Base-by-base conservation (phyloP, 164 flowering plant genomes). In the Liquidambar formosana region DNA sequence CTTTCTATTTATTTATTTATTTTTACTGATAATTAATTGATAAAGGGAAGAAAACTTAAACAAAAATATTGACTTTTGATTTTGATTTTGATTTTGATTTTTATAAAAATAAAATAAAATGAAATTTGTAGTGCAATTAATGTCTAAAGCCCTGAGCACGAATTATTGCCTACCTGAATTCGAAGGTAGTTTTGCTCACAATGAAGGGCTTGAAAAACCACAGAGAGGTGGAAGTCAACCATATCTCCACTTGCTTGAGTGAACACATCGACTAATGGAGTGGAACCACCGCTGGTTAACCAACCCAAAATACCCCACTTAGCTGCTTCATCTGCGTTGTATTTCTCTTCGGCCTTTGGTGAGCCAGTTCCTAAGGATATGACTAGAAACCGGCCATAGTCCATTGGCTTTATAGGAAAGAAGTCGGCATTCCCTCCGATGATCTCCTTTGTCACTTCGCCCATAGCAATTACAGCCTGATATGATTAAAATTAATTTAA, bases 281-380 rank as follows among this genome's bases (percentile, higher is more conserved):
- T 67, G 8, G 79, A 71, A 11, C 79, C 75, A 1, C 58, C 65
- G 15, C 44, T 23, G 19, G 28, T 6, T 8, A 83, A 21, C 86
- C 84, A 83, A 0, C 68, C 68, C 21, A 80, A 33, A 6, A 67
- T 10, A 0, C 84, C 86, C 80, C 84, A 83, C 45, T 75, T 80
- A 5, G 84, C 75, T 23, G 79, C 73, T 18, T 11, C 18, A 12
- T 51, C 5, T 0, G 86, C 78, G 46, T 21, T 28, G 53, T 69
- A 78, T 41, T 67, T 75, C 22, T 52, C 27, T 44, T 76, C 72
- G 2, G 4, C 0, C 33, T 76, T 78, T 13, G 77, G 23, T 0
- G 81, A 18, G 3, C 86, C 86, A 0, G 84, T 78, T 5, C 86
- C 86, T 2, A 77, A 2, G 0, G 86, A 83, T n/a, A 83, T 57